These are phyloP conservation scores for Evernia prunastri DNA, from an alignment of 495 filamentous ascomycete genomes.

Conservation along the genomic window DNA sequence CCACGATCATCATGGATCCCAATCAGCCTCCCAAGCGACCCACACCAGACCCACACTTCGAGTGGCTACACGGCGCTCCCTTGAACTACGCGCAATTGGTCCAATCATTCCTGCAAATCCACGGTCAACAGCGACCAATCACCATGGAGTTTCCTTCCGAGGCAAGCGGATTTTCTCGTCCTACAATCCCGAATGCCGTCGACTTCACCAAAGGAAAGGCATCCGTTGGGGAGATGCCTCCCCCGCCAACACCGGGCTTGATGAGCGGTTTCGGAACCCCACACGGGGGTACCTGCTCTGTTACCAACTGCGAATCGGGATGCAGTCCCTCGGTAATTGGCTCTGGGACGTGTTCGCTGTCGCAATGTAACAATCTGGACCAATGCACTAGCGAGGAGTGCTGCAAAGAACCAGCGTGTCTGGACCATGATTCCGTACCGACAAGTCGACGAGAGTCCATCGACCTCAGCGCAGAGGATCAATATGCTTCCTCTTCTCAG, in stretches of 20 bases:
- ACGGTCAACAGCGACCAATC: neutral
- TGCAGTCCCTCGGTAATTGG: conserved; percentile 4
- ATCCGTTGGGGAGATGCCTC: neutral
- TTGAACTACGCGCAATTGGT: neutral
- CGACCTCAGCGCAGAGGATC: neutral
- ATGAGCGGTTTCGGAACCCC: neutral
- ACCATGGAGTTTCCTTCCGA: neutral
- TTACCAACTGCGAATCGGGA: neutral
- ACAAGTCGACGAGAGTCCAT: conserved; percentile 4
- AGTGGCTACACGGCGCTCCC: neutral
- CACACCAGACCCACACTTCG: neutral
- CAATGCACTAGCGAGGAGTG: conserved; percentile 10
- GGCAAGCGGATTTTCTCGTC: neutral
- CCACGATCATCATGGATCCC: neutral
- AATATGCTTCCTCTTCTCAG: neutral
- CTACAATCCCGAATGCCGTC: neutral
- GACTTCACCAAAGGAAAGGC: conserved; percentile 1
- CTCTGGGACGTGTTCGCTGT: conserved; percentile 1
- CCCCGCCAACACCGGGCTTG: conserved; percentile 1
- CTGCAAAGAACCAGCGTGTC: conserved; percentile 11
- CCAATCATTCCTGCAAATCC: neutral
- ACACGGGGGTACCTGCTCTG: conserved; percentile 2
- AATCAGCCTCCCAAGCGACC: neutral
- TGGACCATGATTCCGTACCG: neutral
- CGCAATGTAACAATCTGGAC: conserved; percentile 12